Percentiles rank a stretch among this genome's conserved stretches.
These are phyloP conservation scores for Mortierella sp. DNA, from an alignment of 371 early-diverging fungal genomes.

Conservation along the genomic window DNA sequence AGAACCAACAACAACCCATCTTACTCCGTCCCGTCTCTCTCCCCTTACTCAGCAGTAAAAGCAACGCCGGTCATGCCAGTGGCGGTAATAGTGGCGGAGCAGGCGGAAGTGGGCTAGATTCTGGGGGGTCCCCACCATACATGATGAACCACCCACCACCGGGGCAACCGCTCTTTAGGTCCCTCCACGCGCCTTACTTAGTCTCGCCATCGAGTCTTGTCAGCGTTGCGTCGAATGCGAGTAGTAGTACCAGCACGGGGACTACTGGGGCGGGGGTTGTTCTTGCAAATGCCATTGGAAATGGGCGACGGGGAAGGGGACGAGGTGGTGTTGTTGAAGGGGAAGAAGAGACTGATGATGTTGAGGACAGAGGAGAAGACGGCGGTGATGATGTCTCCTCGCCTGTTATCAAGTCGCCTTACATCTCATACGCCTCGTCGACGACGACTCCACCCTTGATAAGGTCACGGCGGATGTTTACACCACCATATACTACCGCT, in stretches of 20 bases:
- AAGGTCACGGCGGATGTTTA: background rate
- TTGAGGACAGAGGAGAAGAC: background rate
- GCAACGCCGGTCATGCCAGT: background rate
- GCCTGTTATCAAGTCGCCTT: constrained; percentile 4
- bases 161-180: constrained; percentile 44
- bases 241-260: constrained; percentile 18
- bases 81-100: background rate
- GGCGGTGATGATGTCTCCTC: background rate
- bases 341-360: background rate
- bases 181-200: constrained; percentile 29
- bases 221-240: constrained; percentile 16
- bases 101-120: background rate
- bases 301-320: background rate
- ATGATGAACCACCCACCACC: constrained; percentile 30
- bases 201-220: constrained; percentile 23
- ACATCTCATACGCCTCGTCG: background rate
- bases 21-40: constrained; percentile 37
- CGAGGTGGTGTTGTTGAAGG: background rate
- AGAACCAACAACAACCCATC: constrained; percentile 36
- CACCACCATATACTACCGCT: background rate
- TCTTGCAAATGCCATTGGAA: background rate
- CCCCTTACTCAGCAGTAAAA: constrained; percentile 1
- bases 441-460: constrained; percentile 1
- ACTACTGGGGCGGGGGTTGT: background rate
- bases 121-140: constrained; percentile 12